A percentile compares a stretch with the other conserved stretches of the same genome.
Conservation (phyloP, 1,284 basidiomycete species). For the Pseudozyma thailandica region DNA sequence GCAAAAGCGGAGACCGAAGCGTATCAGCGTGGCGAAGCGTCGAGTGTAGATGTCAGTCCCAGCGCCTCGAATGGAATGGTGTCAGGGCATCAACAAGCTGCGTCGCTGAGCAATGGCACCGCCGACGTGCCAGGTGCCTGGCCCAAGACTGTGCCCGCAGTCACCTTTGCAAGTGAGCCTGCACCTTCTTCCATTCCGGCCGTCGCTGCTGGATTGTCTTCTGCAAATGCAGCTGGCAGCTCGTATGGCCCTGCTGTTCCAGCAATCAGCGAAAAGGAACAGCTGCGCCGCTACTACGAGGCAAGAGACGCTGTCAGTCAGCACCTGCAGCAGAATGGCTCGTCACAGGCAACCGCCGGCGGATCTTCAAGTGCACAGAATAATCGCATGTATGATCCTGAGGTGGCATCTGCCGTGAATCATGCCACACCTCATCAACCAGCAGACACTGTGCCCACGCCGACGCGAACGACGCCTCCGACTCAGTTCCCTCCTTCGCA, state of each 20-base stretch:
- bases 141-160: conserved; percentile 7
- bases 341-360: conserved; percentile 1
- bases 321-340: conserved; percentile 7
- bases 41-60: conserved; percentile 1
- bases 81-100: conserved; percentile 13
- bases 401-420: conserved; percentile 38
- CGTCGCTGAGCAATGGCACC: conserved; percentile 18
- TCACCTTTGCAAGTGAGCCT: neutral
- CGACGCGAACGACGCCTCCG: conserved; percentile 3
- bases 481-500: neutral
- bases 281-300: conserved; percentile 56
- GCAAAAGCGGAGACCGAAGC: conserved; percentile 54
- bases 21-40: conserved; percentile 34
- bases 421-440: conserved; percentile 42
- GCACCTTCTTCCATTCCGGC: neutral
- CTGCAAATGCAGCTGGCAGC: neutral
- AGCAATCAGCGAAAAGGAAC: conserved; percentile 51
- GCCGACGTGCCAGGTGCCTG: conserved; percentile 18
- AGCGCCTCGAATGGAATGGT: neutral
- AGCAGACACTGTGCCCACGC: conserved; percentile 24
- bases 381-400: conserved; percentile 21
- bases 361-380: neutral
- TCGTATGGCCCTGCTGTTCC: neutral
- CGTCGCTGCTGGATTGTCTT: neutral
- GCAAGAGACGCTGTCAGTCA: conserved; percentile 54